Evolutionary conservation across 2,329 filamentous ascomycete genomes (phyloP), one percentile per base, ranked within the genome.

Genomic region (Claviceps lovelessii): DNA sequence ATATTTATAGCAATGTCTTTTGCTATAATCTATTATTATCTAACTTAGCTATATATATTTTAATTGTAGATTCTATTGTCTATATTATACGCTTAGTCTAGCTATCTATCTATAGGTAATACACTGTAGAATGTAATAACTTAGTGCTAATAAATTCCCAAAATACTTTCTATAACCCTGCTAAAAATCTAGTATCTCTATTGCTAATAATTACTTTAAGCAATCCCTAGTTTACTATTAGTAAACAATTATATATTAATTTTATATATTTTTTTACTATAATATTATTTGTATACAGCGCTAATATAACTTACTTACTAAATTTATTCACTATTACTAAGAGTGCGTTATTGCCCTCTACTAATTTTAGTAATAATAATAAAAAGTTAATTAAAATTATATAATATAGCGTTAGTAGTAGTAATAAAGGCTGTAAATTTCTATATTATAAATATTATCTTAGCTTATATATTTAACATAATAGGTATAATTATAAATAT

Each of bases 1-100:
- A 39, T 2, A 39, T 13, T 39, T 15, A 4, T 1, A 5, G 13
- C 5, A 39, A 5, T 0, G 11, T 15, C 1, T 13, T 0, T 5
- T 39, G 1, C 37, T 39, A 39, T 0, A 13, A 46, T 28, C 8
- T 1, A 2, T 28, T 7, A 29, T 46, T 6, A 10, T 28, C 5
- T 11, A 46, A 13, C 5, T 29, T 11, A 11, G 8, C 9, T 23
- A 46, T 46, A 28, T 46, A 46, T 11, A 46, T 7, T 5, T 29
- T 13, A 13, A 46, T 46, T 13, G 9, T 10, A 29, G 29, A 46
- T 23, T 23, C 23, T 23, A 23, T 23, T 2, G 23, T 23, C 2
- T 23, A 23, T 23, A 23, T 23, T 2, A 3, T 23, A 2, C 23
- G 23, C 23, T 23, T 23, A 23, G 23, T 23, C 2, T 23, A 2